A percentile compares a stretch with the other conserved stretches of the same genome.
Conservation (phyloP, 2,329 filamentous ascomycete species). For the Penicillium sp. region DNA sequence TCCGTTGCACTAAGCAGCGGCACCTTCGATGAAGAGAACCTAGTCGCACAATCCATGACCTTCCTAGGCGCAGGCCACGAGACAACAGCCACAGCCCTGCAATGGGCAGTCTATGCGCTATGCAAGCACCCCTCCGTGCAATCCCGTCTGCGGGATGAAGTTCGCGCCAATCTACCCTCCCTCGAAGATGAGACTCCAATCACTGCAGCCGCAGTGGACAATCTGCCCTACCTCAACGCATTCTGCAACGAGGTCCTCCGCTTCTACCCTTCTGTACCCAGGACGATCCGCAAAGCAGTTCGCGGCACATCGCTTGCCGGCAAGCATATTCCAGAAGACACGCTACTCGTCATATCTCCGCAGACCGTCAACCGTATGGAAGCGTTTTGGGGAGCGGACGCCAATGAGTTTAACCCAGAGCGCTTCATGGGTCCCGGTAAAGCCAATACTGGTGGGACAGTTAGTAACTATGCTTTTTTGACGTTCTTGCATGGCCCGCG, state of each 20-base stretch:
- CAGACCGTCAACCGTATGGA: conserved; percentile 67
- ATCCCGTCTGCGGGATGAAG: conserved; percentile 62
- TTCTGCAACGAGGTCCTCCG: conserved; percentile 75
- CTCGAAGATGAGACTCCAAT: conserved; percentile 56
- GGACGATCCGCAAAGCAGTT: conserved; percentile 64
- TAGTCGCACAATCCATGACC: conserved; percentile 88
- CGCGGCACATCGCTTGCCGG: conserved; percentile 64
- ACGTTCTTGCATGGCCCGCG: conserved; percentile 84
- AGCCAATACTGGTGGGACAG: conserved; percentile 65
- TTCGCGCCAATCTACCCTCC: conserved; percentile 59
- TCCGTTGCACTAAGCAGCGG: conserved; percentile 74
- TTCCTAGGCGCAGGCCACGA: conserved; percentile 81
- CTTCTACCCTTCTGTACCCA: conserved; percentile 65
- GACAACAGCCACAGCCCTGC: conserved; percentile 70
- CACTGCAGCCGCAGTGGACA: conserved; percentile 59
- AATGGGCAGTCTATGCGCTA: conserved; percentile 72
- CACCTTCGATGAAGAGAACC: conserved; percentile 69
- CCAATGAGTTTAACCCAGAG: conserved; percentile 71
- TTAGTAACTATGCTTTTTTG: conserved; percentile 71
- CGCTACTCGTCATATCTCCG: conserved; percentile 61
- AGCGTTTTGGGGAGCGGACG: conserved; percentile 72
- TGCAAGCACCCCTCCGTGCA: conserved; percentile 63
- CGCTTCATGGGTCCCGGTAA: conserved; percentile 59
- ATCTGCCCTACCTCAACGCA: conserved; percentile 73
- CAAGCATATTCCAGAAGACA: conserved; percentile 65